Evolutionary conservation across 192 early-diverging fungal species (phyloP).

Genomic region (Linnemannia elongata): DNA sequence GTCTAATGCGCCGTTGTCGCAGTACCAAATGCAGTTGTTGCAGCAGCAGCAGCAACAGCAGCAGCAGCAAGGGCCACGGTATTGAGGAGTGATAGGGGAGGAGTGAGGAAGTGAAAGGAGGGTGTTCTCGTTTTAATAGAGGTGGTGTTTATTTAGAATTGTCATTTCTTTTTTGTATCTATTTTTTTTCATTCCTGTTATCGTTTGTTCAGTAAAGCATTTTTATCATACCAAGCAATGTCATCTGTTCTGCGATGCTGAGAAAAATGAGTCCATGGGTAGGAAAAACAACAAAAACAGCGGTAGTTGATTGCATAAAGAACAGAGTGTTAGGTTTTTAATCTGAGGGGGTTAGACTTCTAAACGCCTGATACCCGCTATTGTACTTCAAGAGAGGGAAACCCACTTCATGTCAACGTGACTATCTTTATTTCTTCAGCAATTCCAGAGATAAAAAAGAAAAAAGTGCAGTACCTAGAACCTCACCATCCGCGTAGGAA

Average conservation of each 20-base stretch:
- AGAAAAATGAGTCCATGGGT: too few species aligned
- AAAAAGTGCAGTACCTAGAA: too few species aligned
- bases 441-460: too few species aligned
- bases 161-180: constrained; percentile 11
- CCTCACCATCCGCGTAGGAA: too few species aligned
- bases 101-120: neutral
- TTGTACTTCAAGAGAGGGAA: too few species aligned
- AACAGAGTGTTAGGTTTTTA: too few species aligned
- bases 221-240: neutral
- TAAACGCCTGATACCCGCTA: too few species aligned
- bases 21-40: constrained; percentile 39
- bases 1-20: constrained; percentile 3
- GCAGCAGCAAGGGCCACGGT: neutral
- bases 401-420: too few species aligned
- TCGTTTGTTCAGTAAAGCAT: neutral
- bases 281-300: too few species aligned
- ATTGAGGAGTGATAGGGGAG: neutral
- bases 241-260: too few species aligned
- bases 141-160: neutral
- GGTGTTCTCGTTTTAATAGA: neutral
- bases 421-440: too few species aligned
- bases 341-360: too few species aligned
- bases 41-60: constrained; percentile 33
- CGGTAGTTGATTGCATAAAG: neutral
- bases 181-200: neutral